Evolutionary conservation across 495 filamentous ascomycete species (phyloP).

Genomic region (Hyaloscypha hepaticicola): DNA sequence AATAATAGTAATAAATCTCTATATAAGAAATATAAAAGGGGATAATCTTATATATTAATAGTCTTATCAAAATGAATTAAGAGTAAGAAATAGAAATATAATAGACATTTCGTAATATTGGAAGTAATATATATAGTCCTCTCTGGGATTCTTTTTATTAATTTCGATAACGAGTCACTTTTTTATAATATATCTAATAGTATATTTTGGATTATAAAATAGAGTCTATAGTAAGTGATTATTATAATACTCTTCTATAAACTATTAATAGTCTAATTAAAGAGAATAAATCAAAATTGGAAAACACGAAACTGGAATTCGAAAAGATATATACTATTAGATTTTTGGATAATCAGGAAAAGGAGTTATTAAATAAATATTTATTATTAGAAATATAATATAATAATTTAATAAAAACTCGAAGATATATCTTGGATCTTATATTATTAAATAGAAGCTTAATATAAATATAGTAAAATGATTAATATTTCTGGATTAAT

Average conservation of each 20-base stretch:
- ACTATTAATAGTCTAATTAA: background rate
- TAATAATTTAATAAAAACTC: constrained; percentile 6
- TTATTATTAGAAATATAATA: background rate
- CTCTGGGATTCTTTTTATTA: background rate
- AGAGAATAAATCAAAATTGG: background rate
- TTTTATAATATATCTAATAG: background rate
- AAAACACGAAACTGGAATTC: background rate
- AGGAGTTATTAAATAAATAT: constrained; percentile 4
- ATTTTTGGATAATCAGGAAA: background rate
- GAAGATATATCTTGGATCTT: constrained; percentile 7
- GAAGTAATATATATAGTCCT: background rate
- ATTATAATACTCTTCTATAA: background rate
- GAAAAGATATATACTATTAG: background rate
- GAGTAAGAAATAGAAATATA: background rate
- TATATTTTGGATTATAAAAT: constrained; percentile 4
- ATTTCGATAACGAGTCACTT: background rate
- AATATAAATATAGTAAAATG: background rate
- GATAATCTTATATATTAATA: background rate
- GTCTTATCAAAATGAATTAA: background rate
- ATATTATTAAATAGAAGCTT: background rate
- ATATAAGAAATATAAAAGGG: background rate
- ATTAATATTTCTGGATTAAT: background rate
- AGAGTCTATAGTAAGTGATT: background rate
- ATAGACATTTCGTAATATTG: too few relatives aligned
- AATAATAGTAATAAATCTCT: background rate